These are phyloP conservation scores for Globisporangium mamillatum DNA, from an alignment of 352 stramenopile species.

Conservation along the genomic window DNA sequence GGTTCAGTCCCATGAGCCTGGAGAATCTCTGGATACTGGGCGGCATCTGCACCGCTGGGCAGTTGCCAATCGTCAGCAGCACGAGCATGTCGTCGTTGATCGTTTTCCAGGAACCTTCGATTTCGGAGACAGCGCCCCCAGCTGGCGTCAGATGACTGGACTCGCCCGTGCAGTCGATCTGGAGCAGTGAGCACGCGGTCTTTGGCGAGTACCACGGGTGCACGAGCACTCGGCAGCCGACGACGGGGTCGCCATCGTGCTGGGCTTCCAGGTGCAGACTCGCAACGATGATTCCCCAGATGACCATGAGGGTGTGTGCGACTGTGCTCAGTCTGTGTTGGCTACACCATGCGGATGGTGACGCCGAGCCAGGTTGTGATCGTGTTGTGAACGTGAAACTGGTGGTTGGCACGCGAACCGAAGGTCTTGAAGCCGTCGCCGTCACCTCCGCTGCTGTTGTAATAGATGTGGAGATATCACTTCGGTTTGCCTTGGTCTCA, in stretches of 20 bases:
- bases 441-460: background rate
- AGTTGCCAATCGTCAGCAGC: background rate
- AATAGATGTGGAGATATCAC: background rate
- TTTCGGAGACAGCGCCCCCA: background rate
- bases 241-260: background rate
- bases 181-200: background rate
- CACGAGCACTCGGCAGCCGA: background rate
- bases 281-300: background rate
- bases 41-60: background rate
- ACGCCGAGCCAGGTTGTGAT: too few relatives aligned
- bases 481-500: background rate
- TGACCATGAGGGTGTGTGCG: background rate
- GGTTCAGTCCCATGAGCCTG: background rate
- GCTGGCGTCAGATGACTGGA: background rate
- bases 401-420: background rate
- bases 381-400: background rate
- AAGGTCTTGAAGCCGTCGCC: too few relatives aligned
- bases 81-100: background rate
- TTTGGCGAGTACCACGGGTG: background rate
- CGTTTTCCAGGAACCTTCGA: background rate
- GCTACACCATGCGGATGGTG: background rate
- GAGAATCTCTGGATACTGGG: background rate
- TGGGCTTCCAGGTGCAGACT: background rate
- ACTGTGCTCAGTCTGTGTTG: background rate
- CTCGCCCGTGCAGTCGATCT: background rate